Percentiles rank a stretch among this genome's conserved stretches.
phyloP scores from a whole-genome alignment of 2,329 filamentous ascomycete genomes.

The Colletotrichum neosansevieriae region DNA sequence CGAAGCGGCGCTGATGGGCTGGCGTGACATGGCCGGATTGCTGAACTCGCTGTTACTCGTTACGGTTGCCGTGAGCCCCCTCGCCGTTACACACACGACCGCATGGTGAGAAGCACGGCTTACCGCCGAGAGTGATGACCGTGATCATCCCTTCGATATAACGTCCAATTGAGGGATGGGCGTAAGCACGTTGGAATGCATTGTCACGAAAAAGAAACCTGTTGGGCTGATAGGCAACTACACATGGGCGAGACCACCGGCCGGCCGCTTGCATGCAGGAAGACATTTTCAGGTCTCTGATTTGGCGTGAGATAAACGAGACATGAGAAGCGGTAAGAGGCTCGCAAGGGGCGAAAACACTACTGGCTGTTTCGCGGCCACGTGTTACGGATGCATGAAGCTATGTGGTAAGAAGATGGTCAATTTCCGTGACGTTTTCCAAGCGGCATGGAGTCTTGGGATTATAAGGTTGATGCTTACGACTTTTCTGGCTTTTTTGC shows the following conservation, averaged over 20 bases:
- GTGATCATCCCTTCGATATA: not conserved
- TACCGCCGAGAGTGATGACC: slow-evolving; percentile 17
- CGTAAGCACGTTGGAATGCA: slow-evolving; percentile 7
- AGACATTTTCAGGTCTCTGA: not conserved
- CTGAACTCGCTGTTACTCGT: not conserved
- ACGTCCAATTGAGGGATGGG: slow-evolving; percentile 1
- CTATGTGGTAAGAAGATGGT: not conserved
- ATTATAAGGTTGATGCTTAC: too few species aligned
- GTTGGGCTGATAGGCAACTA: not conserved
- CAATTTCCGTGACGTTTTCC: not conserved
- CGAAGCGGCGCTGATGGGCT: slow-evolving; percentile 15
- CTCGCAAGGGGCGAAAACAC: not conserved
- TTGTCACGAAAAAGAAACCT: slow-evolving; percentile 24
- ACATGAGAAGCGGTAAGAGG: slow-evolving; percentile 2
- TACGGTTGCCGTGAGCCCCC: slow-evolving; percentile 5
- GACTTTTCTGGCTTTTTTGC: too few species aligned
- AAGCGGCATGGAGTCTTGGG: not conserved
- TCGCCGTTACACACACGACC: slow-evolving; percentile 12
- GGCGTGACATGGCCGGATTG: slow-evolving; percentile 14
- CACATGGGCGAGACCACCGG: not conserved
- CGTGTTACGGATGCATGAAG: not conserved
- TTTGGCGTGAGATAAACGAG: not conserved
- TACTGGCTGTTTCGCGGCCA: not conserved
- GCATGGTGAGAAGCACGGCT: slow-evolving; percentile 3
- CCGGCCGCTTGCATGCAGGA: not conserved